A percentile compares a stretch with the other conserved stretches of the same genome.
phyloP scores from a whole-genome alignment of 2,329 filamentous ascomycete genomes.

The Thielaviopsis ethacetica region DNA sequence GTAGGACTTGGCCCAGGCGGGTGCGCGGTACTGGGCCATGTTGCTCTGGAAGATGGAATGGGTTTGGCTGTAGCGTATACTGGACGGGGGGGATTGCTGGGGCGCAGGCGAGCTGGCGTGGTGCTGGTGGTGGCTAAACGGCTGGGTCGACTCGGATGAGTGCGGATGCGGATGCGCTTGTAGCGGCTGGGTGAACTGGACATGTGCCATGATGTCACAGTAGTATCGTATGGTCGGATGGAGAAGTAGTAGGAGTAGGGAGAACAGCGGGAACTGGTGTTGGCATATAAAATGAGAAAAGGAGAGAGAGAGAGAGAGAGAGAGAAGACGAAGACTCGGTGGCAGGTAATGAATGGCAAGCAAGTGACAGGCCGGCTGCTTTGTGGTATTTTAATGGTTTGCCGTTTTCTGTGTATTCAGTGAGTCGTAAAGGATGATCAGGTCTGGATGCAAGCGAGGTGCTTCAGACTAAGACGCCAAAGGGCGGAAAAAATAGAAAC shows the following conservation, averaged over 20 bases:
- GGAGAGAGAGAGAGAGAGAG: no score
- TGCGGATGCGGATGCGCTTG: not conserved
- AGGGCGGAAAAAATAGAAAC: not conserved
- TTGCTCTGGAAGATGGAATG: slow-evolving; percentile 7
- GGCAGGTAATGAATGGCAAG: not conserved
- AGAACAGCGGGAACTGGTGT: no score
- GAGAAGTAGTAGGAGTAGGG: not conserved
- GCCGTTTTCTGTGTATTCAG: no score
- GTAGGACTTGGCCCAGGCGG: slow-evolving; percentile 11
- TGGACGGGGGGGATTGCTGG: not conserved
- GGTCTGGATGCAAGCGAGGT: not conserved
- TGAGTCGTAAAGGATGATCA: not conserved
- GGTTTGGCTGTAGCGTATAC: not conserved
- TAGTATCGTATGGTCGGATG: no score
- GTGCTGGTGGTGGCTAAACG: not conserved
- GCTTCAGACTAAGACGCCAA: not conserved
- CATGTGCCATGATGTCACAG: slow-evolving; percentile 4
- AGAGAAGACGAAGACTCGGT: not conserved
- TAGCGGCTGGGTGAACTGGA: not conserved
- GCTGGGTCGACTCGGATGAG: not conserved
- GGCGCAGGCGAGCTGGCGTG: not conserved
- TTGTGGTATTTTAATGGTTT: no score
- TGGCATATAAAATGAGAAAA: no score
- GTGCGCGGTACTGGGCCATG: slow-evolving; percentile 9
- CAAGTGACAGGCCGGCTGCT: not conserved